Evolutionary conservation across 768 basidiomycete genomes (phyloP).

Genomic region (Goffeauzyma gilvescens): DNA sequence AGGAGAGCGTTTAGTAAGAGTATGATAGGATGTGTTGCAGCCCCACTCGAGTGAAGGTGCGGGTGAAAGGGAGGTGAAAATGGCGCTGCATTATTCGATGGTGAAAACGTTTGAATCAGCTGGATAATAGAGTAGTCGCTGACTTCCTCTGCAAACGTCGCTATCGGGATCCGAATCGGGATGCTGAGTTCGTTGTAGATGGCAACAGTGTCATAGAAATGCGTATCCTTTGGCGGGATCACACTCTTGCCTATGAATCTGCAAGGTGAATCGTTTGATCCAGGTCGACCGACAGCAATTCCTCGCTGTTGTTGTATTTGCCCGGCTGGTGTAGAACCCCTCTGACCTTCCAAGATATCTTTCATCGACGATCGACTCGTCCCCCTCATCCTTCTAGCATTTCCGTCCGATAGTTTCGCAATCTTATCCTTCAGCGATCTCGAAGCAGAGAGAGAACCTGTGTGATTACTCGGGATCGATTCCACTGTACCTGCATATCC

Average conservation of each 20-base stretch:
- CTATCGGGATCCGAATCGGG: constrained; percentile 77
- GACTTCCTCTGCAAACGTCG: constrained; percentile 82
- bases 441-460: too few relatives aligned
- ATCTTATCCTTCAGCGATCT: constrained; percentile 5
- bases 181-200: constrained; percentile 60
- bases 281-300: too few relatives aligned
- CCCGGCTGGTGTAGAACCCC: too few relatives aligned
- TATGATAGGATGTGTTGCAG: constrained; percentile 78
- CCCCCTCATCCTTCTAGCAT: constrained; percentile 6
- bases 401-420: background rate
- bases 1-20: constrained; percentile 89
- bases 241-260: too few relatives aligned
- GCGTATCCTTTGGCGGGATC: constrained; percentile 73
- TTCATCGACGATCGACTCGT: constrained; percentile 4
- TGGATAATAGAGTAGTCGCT: constrained; percentile 89
- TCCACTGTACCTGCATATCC: background rate
- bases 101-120: constrained; percentile 64
- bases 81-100: constrained; percentile 41
- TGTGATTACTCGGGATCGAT: too few relatives aligned
- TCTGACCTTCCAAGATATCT: too few relatives aligned
- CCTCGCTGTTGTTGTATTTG: too few relatives aligned
- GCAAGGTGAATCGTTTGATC: too few relatives aligned
- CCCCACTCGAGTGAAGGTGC: constrained; percentile 80
- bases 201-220: constrained; percentile 74
- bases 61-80: constrained; percentile 51